Evolutionary conservation across 1,284 basidiomycete species (phyloP), one percentile per base, ranked within the genome.

Genomic region (Tetrapyrgos nigripes): DNA sequence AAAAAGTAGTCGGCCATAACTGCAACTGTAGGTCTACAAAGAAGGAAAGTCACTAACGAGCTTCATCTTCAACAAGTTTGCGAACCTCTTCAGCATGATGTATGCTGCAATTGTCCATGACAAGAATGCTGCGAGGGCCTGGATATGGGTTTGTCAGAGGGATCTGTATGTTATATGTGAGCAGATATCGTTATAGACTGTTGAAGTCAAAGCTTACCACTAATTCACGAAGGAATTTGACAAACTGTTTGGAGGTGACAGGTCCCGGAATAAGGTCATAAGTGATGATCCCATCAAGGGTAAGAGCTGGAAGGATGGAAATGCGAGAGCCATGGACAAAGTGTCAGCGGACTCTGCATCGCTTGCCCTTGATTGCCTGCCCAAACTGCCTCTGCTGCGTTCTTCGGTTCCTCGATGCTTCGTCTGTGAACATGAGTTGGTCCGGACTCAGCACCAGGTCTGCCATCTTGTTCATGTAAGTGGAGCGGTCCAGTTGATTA

Each of bases 201-300:
- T 70, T 9, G 62, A n/a, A n/a, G n/a, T n/a, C 3, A 68, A 33
- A 55, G 69, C 69, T 8, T 31, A 13, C 10, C 55, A 50, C 3
- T 53, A 58, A n/a, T 62, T 68, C 2, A 71, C 64, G 0, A 66
- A 70, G 67, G 66, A 23, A n/a, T n/a, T n/a, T n/a, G n/a, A n/a
- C n/a, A n/a, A n/a, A n/a, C n/a, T n/a, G n/a, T n/a, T n/a, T n/a
- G 69, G 63, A 6, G 70, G 50, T 13, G n/a, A n/a, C n/a, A n/a
- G n/a, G n/a, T n/a, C n/a, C n/a, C n/a, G n/a, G n/a, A n/a, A n/a
- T n/a, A n/a, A 73, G 63, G 6, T 68, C 51, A 19, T 70, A 66
- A 1, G 67, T 53, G 9, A 70, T 50, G 19, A 72, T 66, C 0
- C 68, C 68, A 61, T 72, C 67, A 6, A 71, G 40, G 0, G 66